Base-by-base conservation (phyloP, 2,329 filamentous ascomycete genomes). In the Pyrenophora seminiperda region DNA sequence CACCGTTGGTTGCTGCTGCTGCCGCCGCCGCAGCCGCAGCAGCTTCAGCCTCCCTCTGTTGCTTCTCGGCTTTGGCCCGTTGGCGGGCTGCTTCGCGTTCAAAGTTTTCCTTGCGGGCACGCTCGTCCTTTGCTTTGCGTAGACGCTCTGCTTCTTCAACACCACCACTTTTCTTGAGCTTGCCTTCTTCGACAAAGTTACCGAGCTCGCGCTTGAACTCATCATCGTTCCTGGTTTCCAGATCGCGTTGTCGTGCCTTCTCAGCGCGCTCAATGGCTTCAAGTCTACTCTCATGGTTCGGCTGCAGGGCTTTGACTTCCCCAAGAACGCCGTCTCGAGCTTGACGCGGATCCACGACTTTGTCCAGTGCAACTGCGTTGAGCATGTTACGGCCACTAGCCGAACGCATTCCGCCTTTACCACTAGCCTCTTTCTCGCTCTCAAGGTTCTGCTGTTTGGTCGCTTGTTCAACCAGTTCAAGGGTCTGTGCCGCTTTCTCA, bases 201-300 rank as follows among this genome's bases (percentile, higher is more conserved):
- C 85, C 83, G 7, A 99, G 82, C 73, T 99, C 94, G 62, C 89
- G 89, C 71, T 89, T 90, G 67, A 99, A 87, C 22, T 90, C 89
- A 29, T 87, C 89, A 19, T 82, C 82, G 14, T 80, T 81, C 2
- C 94, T 83, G 55, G 79, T 87, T 70, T 90, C 89, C 1, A 99
- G 81, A 70, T 99, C 94, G 69, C 90, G 91, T 73, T 94, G 89
- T 17, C 94, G 83, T 6, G 91, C 81, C 76, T 92, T 94, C 76
- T 97, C 94, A 0, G 94, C 94, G n/a, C 94, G 86, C 73, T 97
- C 92, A 60, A 99, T 99, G 29, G 94, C 94, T 74, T 97, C 94
- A 0, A 99, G 80, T 29, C 94, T 83, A 61, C 90, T 86, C 73
- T 97, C 91, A 72, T 99, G 94, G 67, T 99, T 97, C 1, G 93